Evolutionary conservation across 331 rosid species (phyloP), one percentile per base, ranked within the genome.

Genomic region (Erythrophleum ivorense): DNA sequence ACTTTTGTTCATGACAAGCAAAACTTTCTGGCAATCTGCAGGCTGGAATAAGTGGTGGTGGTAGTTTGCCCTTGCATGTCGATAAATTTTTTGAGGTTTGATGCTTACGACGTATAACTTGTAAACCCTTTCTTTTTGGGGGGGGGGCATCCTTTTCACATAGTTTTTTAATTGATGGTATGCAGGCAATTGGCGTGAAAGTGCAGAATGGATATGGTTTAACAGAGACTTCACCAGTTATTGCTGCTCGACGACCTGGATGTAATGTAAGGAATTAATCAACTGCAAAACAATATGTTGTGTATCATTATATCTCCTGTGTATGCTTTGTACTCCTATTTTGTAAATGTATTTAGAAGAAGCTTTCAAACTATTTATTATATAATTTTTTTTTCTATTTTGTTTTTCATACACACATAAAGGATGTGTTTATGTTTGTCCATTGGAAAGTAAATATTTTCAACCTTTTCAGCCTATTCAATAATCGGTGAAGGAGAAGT

Each of bases 31-130:
- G 68, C 75, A 66, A 62, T 62, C 14, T 90, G 90, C 91, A 95
- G 98, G 99, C 97, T 79, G 97, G 97, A 78, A 1, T 95, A 78
- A 93, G 98, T 71, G 99, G 99, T 79, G 99, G 99, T 54, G 96
- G 97, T 67, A 93, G 93, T 86, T 91, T 95, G 71, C 89, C 99
- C 19, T 64, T 86, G 76, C 91, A 95, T 54, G 88, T 95, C 0
- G 99, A 95, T 73, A 90, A 78, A 2, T 95, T 93, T 88, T 95
- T 93, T 77, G 99, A 95, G 99, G 99, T 95, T 67, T 80, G 89
- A 59, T 78, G 6, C 79, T 73, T 59, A 43, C 41, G 33, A 36
- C 45, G 10, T 67, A 13, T 78, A 54, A 40, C 59, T 84, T 45
- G 71, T 78, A 24, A 18, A 41, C 24, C 66, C n/a, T 11, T 50